Percentiles rank a stretch among this genome's conserved stretches.
Evolutionary conservation across 139 green algal species (phyloP).

Genomic region (Nannochloris sp.): DNA sequence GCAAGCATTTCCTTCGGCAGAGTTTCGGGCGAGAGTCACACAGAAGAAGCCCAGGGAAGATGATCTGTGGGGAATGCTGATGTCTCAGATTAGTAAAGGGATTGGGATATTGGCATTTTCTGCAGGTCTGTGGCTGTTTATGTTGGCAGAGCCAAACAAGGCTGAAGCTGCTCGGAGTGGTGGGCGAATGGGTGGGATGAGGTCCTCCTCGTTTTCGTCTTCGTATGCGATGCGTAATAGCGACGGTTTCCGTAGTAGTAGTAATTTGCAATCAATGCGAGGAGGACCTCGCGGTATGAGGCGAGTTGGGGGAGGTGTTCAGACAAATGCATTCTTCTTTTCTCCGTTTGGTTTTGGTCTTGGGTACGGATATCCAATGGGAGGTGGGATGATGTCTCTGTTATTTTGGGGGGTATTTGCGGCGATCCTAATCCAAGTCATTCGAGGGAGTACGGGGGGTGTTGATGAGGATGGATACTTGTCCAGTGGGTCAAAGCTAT

Average conservation of each 20-base stretch:
- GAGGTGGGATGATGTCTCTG: conserved; percentile 26
- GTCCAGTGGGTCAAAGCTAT: conserved; percentile 3
- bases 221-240: conserved; percentile 2
- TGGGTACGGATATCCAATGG: conserved; percentile 27
- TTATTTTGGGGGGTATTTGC: conserved; percentile 32
- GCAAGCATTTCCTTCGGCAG: no score
- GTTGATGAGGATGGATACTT: not conserved
- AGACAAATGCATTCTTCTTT: conserved; percentile 19
- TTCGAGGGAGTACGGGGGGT: not conserved
- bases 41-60: not conserved
- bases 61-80: not conserved
- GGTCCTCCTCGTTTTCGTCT: conserved; percentile 22
- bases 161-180: conserved; percentile 35
- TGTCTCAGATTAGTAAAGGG: conserved; percentile 1
- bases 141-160: not conserved
- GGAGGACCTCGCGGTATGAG: not conserved
- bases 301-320: not conserved
- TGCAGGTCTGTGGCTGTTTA: not conserved
- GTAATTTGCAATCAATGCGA: not conserved
- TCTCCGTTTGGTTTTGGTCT: conserved; percentile 13
- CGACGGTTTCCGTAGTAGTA: not conserved
- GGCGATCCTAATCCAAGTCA: conserved; percentile 13
- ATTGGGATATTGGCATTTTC: conserved; percentile 3
- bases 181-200: conserved; percentile 32
- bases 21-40: not conserved